Percentiles rank a stretch among this genome's conserved stretches.
These are phyloP conservation scores for Styphnolobium japonicum DNA, from an alignment of 306 rosid species.

Conservation along the genomic window DNA sequence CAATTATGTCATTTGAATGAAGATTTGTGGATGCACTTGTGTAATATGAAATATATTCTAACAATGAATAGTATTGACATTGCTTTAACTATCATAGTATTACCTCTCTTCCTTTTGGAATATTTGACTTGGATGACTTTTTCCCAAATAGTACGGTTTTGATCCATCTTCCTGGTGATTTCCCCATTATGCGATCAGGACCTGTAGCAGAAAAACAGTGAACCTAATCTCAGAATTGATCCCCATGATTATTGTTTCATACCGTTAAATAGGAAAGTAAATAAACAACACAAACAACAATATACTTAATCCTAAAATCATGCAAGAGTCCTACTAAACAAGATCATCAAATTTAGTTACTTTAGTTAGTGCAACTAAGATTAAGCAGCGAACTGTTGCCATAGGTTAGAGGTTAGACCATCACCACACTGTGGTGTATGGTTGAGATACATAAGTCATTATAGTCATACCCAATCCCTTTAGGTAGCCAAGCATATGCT, in stretches of 20 bases:
- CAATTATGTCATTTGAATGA: background rate
- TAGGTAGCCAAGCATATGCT: background rate
- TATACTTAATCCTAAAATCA: background rate
- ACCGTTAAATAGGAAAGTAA: background rate
- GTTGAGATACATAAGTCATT: background rate
- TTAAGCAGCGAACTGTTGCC: background rate
- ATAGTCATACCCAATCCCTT: background rate
- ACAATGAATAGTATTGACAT: background rate
- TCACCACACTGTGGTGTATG: background rate
- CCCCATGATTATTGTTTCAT: background rate
- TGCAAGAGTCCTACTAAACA: background rate
- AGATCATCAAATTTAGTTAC: background rate
- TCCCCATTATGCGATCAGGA: conserved; percentile 58
- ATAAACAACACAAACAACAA: background rate
- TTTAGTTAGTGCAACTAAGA: background rate
- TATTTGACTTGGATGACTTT: conserved; percentile 61
- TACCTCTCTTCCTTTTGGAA: conserved; percentile 58
- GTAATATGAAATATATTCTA: background rate
- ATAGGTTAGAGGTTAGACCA: background rate
- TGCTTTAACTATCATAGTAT: background rate
- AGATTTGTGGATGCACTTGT: background rate
- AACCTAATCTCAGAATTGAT: background rate
- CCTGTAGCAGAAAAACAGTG: conserved; percentile 23
- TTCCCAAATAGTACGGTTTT: conserved; percentile 71
- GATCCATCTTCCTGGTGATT: conserved; percentile 93